A percentile compares a stretch with the other conserved stretches of the same genome.
These are phyloP conservation scores for Amylocarpus encephaloides DNA, from an alignment of 2,329 filamentous ascomycete species.

Conservation along the genomic window DNA sequence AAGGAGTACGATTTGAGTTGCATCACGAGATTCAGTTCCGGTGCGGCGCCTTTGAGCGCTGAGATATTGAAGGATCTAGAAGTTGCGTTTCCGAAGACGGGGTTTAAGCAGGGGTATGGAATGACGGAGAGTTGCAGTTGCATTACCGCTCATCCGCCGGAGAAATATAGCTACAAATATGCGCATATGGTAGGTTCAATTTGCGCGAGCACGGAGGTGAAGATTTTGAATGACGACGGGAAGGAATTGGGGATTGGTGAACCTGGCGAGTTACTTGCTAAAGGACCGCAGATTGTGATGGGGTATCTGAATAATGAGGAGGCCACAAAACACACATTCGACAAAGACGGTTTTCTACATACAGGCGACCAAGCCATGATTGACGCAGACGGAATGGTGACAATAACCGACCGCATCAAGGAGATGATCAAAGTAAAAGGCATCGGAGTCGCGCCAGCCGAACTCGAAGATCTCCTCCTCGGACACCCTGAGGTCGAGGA, in stretches of 20 bases:
- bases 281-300: constrained; percentile 65
- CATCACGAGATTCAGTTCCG: constrained; percentile 36
- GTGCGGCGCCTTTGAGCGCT: constrained; percentile 42
- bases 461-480: constrained; percentile 36
- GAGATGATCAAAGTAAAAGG: constrained; percentile 44
- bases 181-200: constrained; percentile 50
- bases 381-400: constrained; percentile 58
- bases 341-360: constrained; percentile 63
- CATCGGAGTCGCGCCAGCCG: constrained; percentile 38
- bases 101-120: constrained; percentile 46
- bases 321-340: constrained; percentile 33
- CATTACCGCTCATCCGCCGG: constrained; percentile 54
- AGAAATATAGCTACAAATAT: constrained; percentile 50
- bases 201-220: constrained; percentile 53
- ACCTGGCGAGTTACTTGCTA: constrained; percentile 56
- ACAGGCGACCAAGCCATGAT: constrained; percentile 63
- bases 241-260: constrained; percentile 46
- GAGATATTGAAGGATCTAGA: constrained; percentile 34
- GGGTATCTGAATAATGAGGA: constrained; percentile 58
- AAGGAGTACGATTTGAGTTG: constrained; percentile 49
- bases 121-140: constrained; percentile 55
- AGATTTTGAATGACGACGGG: constrained; percentile 51
- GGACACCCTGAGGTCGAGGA: constrained; percentile 42
- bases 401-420: constrained; percentile 71
- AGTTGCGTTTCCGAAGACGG: constrained; percentile 35